phyloP scores from a whole-genome alignment of 768 basidiomycete species.

The Auricularia auricula-judae region DNA sequence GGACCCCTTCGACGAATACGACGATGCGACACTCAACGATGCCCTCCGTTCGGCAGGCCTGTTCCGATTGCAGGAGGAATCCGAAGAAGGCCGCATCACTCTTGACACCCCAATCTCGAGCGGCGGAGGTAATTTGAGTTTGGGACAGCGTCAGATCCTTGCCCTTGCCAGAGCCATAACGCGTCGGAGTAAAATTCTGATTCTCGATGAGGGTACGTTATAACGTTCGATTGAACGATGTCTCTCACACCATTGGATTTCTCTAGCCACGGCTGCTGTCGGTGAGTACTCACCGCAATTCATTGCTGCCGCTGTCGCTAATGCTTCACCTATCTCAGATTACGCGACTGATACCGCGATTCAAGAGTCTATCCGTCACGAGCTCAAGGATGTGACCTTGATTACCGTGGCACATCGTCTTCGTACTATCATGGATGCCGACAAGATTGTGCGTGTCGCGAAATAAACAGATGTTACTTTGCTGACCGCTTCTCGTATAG shows the following conservation, averaged over 20 bases:
- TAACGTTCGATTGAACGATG: slow-evolving; percentile 12
- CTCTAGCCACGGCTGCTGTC: slow-evolving; percentile 30
- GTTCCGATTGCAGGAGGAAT: slow-evolving; percentile 27
- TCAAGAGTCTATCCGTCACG: slow-evolving; percentile 41
- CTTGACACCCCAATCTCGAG: slow-evolving; percentile 34
- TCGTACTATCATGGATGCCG: slow-evolving; percentile 50
- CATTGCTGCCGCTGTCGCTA: not conserved
- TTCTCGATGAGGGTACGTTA: slow-evolving; percentile 37
- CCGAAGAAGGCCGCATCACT: slow-evolving; percentile 26
- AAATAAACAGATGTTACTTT: not conserved
- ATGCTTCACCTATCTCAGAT: slow-evolving; percentile 21
- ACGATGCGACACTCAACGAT: slow-evolving; percentile 40
- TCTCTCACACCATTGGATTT: slow-evolving; percentile 12
- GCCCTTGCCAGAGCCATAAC: slow-evolving; percentile 51
- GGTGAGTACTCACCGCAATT: slow-evolving; percentile 14
- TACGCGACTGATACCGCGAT: slow-evolving; percentile 47
- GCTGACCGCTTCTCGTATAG: slow-evolving; percentile 11
- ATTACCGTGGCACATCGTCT: slow-evolving; percentile 51
- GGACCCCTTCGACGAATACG: slow-evolving; percentile 48
- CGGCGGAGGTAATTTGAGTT: slow-evolving; percentile 36
- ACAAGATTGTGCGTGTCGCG: slow-evolving; percentile 34
- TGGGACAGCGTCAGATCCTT: slow-evolving; percentile 52
- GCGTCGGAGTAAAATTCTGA: slow-evolving; percentile 42
- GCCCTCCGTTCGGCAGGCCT: slow-evolving; percentile 39
- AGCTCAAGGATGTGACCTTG: slow-evolving; percentile 35